A percentile compares a stretch with the other conserved stretches of the same genome.
phyloP scores from a whole-genome alignment of 257 asterid species.

The Ligustrum vulgare region DNA sequence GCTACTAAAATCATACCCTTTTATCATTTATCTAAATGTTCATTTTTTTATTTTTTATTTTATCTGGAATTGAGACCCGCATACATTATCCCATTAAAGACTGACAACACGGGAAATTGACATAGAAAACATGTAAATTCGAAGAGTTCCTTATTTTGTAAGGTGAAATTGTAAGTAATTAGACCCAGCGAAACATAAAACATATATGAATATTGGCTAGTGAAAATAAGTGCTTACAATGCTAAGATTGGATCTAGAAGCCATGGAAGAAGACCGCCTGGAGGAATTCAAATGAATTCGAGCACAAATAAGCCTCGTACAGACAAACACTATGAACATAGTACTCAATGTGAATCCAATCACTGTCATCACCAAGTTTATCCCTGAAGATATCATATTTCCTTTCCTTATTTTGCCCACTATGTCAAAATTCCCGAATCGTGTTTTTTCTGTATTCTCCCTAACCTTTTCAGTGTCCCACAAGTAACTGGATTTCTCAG shows the following conservation, averaged over 20 bases:
- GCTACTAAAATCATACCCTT: not conserved
- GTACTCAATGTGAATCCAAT: conserved; percentile 77
- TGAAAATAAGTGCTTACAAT: conserved; percentile 49
- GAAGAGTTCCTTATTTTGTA: too few species aligned
- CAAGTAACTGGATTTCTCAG: conserved; percentile 20
- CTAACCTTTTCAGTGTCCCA: conserved; percentile 23
- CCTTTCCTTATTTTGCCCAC: conserved; percentile 10
- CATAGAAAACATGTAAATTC: not conserved
- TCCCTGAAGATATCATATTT: conserved; percentile 58
- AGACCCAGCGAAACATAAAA: not conserved
- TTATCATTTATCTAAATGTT: not conserved
- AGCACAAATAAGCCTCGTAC: conserved; percentile 83
- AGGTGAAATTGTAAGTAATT: not conserved
- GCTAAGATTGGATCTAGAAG: conserved; percentile 70
- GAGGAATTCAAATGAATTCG: conserved; percentile 61
- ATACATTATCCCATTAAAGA: not conserved
- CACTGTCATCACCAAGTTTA: conserved; percentile 85
- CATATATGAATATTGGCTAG: not conserved
- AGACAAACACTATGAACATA: conserved; percentile 76
- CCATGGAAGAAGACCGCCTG: conserved; percentile 43
- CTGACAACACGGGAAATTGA: not conserved
- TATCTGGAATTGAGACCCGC: not conserved
- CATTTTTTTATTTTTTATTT: not conserved
- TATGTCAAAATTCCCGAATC: conserved; percentile 22
- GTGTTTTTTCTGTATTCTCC: not conserved